phyloP scores from a whole-genome alignment of 2,329 filamentous ascomycete species.

The Ceratocystis papillata region DNA sequence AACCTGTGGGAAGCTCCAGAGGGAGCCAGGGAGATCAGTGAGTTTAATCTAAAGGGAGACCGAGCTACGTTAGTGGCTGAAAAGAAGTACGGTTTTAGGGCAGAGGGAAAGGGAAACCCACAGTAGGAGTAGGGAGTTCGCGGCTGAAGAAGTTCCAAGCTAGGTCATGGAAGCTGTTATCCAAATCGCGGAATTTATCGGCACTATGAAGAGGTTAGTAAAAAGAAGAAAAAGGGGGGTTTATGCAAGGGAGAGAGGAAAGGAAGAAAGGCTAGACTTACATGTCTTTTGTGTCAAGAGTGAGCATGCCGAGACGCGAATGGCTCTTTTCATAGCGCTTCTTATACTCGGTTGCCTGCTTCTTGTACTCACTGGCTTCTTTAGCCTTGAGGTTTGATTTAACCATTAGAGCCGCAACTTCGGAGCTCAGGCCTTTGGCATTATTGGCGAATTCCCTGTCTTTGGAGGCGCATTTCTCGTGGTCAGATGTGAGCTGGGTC shows the following conservation, averaged over 20 bases:
- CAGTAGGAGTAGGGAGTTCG: slow-evolving; percentile 16
- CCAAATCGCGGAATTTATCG: slow-evolving; percentile 24
- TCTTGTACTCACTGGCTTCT: slow-evolving; percentile 20
- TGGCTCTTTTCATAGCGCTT: slow-evolving; percentile 24
- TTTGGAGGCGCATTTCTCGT: slow-evolving; percentile 21
- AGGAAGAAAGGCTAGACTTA: slow-evolving; percentile 4
- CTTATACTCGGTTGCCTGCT: slow-evolving; percentile 22
- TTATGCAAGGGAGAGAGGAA: background rate
- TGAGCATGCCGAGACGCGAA: slow-evolving; percentile 22
- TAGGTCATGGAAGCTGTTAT: slow-evolving; percentile 24
- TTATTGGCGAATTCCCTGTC: slow-evolving; percentile 18
- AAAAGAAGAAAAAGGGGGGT: background rate
- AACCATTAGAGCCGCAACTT: slow-evolving; percentile 21
- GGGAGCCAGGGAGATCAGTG: slow-evolving; percentile 17
- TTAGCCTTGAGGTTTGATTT: slow-evolving; percentile 23
- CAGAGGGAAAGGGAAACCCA: slow-evolving; percentile 1
- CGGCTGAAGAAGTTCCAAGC: slow-evolving; percentile 23
- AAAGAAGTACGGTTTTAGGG: background rate
- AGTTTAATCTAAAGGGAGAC: slow-evolving; percentile 17
- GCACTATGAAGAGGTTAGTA: slow-evolving; percentile 12
- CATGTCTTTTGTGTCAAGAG: slow-evolving; percentile 24
- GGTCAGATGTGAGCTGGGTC: slow-evolving; percentile 13
- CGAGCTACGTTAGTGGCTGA: slow-evolving; percentile 1
- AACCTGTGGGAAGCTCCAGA: slow-evolving; percentile 20
- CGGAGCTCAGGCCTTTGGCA: slow-evolving; percentile 17